Evolutionary conservation across 208 protist genomes (phyloP).

Genomic region (Acanthamoeba lenticulata): DNA sequence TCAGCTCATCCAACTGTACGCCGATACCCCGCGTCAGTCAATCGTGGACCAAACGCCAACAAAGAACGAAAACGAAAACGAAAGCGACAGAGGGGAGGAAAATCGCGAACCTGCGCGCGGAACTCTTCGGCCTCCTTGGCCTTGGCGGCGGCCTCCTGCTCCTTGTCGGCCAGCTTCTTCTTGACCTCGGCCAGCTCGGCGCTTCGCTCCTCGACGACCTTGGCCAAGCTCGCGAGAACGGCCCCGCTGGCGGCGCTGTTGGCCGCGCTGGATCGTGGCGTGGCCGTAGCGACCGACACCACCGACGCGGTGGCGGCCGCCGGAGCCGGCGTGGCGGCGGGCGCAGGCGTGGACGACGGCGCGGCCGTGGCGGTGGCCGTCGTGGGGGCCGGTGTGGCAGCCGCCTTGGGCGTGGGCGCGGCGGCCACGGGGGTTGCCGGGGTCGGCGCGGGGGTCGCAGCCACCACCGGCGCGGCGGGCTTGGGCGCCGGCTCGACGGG

Average conservation of each 20-base stretch:
- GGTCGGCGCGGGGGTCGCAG: neutral
- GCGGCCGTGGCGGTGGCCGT: neutral
- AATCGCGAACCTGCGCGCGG: neutral
- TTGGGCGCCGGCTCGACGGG: no score
- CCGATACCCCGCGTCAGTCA: no score
- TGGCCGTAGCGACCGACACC: neutral
- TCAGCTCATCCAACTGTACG: neutral
- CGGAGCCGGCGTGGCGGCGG: neutral
- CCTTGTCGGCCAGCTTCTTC: conserved; percentile 33
- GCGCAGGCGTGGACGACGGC: neutral
- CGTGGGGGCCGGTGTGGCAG: neutral
- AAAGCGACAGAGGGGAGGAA: neutral
- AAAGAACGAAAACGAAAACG: neutral
- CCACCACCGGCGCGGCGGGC: neutral
- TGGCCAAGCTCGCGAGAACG: conserved; percentile 36
- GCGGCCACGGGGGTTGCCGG: neutral
- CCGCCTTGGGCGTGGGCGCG: neutral
- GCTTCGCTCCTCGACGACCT: neutral
- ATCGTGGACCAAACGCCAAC: no score
- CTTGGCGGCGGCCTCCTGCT: conserved; percentile 15
- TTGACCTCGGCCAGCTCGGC: neutral
- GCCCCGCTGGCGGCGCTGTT: neutral
- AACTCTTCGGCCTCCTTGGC: conserved; percentile 17
- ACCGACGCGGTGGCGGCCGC: neutral
- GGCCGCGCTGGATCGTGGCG: neutral